A percentile compares a stretch with the other conserved stretches of the same genome.
Conservation (phyloP, 768 basidiomycete genomes). For the Termitomyces sp. region DNA sequence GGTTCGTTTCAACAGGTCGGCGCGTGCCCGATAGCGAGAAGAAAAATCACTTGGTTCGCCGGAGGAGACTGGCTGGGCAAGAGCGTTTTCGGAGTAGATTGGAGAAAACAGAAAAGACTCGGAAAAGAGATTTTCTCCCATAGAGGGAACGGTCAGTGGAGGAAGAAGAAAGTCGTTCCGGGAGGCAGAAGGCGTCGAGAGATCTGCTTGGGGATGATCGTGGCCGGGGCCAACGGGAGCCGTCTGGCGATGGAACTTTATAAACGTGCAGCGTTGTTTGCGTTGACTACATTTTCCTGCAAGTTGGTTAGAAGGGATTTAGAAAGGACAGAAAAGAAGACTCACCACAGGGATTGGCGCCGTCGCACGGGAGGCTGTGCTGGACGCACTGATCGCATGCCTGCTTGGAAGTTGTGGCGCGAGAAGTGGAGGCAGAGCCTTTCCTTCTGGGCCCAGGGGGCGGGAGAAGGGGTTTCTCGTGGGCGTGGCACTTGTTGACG, state of each 20-base stretch:
- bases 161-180: slow-evolving; percentile 21
- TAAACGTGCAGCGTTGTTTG: slow-evolving; percentile 71
- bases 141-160: slow-evolving; percentile 20
- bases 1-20: slow-evolving; percentile 35
- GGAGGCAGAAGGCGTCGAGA: slow-evolving; percentile 18
- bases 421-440: slow-evolving; percentile 58
- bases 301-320: not conserved
- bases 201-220: slow-evolving; percentile 16
- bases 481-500: slow-evolving; percentile 83
- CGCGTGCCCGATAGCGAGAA: slow-evolving; percentile 42
- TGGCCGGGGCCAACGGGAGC: slow-evolving; percentile 76
- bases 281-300: slow-evolving; percentile 71
- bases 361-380: slow-evolving; percentile 71
- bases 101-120: slow-evolving; percentile 16
- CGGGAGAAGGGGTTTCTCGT: slow-evolving; percentile 52
- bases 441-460: slow-evolving; percentile 49
- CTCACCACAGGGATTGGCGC: slow-evolving; percentile 73
- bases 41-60: slow-evolving; percentile 32
- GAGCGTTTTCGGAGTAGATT: slow-evolving; percentile 13
- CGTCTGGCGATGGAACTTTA: slow-evolving; percentile 81
- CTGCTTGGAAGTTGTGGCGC: slow-evolving; percentile 77
- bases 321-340: slow-evolving; percentile 12
- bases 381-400: slow-evolving; percentile 85
- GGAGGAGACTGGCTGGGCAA: slow-evolving; percentile 9
- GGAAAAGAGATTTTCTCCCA: slow-evolving; percentile 13